phyloP scores from a whole-genome alignment of 164 flowering plant genomes.

The Annona squamosa region DNA sequence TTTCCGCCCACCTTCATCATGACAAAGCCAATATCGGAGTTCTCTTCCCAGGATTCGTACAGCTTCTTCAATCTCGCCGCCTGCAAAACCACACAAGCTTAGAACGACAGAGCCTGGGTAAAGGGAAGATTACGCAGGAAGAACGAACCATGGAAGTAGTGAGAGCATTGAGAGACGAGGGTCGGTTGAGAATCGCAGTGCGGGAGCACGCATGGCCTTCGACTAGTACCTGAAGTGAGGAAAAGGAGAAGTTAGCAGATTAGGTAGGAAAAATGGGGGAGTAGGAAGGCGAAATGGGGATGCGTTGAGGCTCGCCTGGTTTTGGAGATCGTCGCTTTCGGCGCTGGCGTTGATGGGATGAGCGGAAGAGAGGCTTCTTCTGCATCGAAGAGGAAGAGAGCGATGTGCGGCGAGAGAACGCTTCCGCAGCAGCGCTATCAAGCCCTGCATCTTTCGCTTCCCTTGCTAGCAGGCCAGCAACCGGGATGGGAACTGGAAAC shows the following conservation, averaged over 20 bases:
- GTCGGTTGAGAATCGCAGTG: constrained; percentile 76
- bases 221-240: constrained; percentile 57
- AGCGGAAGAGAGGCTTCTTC: constrained; percentile 35
- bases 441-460: constrained; percentile 36
- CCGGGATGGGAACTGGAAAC: too few species aligned
- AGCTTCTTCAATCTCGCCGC: constrained; percentile 59
- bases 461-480: neutral
- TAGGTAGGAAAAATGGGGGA: neutral
- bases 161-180: constrained; percentile 71
- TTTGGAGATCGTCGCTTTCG: constrained; percentile 30
- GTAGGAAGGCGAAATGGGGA: neutral
- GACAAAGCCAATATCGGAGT: constrained; percentile 69
- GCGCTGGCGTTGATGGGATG: constrained; percentile 39
- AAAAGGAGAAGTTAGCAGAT: neutral
- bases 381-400: constrained; percentile 15
- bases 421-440: constrained; percentile 22
- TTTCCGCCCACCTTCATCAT: constrained; percentile 48
- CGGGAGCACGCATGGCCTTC: constrained; percentile 76
- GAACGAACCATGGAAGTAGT: constrained; percentile 54
- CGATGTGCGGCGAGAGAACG: constrained; percentile 22
- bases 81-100: constrained; percentile 23
- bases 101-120: neutral
- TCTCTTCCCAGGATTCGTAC: constrained; percentile 92
- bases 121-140: neutral
- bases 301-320: constrained; percentile 31